These are phyloP conservation scores for Planoprotostelium fungivorum DNA, from an alignment of 78 protist genomes.

Conservation along the genomic window DNA sequence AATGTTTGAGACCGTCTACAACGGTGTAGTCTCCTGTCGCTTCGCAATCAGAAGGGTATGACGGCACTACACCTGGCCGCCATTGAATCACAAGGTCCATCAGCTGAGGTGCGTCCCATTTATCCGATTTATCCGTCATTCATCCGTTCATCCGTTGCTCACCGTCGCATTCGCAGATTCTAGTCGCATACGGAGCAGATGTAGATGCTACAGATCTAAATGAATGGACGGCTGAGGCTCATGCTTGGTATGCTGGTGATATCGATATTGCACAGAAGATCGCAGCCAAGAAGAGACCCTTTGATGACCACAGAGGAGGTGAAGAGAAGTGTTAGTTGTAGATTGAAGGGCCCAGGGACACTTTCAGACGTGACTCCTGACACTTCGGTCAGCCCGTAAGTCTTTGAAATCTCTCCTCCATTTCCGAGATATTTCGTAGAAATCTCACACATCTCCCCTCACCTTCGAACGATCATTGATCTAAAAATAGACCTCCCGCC, in stretches of 20 bases:
- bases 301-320: neutral
- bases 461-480: neutral
- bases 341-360: too few species aligned
- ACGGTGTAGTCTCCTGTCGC: neutral
- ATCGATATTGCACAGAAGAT: neutral
- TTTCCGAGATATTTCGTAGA: neutral
- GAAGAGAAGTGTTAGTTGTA: neutral
- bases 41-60: neutral
- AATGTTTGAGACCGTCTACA: neutral
- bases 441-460: neutral
- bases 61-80: neutral
- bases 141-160: neutral
- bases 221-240: neutral
- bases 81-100: neutral
- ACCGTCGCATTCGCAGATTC: neutral
- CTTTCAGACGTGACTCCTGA: too few species aligned
- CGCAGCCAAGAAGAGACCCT: neutral
- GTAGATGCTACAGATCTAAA: neutral
- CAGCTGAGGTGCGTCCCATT: neutral
- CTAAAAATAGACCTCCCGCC: neutral
- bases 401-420: neutral
- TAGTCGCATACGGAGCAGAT: neutral
- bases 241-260: neutral
- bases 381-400: neutral
- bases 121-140: neutral